These are phyloP conservation scores for Aspergillus brunneoviolaceus DNA, from an alignment of 2,329 filamentous ascomycete species.

Conservation along the genomic window DNA sequence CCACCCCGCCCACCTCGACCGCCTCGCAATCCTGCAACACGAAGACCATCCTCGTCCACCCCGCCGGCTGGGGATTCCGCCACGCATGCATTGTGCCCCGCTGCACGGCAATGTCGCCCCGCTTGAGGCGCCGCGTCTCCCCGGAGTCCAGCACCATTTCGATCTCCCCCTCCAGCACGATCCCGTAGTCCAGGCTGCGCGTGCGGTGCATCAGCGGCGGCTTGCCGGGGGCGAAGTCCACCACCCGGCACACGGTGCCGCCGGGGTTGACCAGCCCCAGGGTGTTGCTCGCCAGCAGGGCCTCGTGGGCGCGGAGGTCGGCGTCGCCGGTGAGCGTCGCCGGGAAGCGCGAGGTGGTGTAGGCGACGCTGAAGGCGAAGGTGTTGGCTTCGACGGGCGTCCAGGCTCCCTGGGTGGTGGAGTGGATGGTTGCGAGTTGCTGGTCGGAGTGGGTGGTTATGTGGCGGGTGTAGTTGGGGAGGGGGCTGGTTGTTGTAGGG, in stretches of 20 bases:
- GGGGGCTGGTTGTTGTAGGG: conserved; percentile 16
- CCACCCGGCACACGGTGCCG: conserved; percentile 35
- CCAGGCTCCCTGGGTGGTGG: conserved; percentile 31
- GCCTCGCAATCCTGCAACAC: conserved; percentile 23
- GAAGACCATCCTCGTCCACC: conserved; percentile 31
- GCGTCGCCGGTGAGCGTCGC: conserved; percentile 46
- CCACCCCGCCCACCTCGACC: conserved; percentile 25
- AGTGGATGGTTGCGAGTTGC: conserved; percentile 38
- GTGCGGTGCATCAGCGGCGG: conserved; percentile 52
- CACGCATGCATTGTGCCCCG: conserved; percentile 42
- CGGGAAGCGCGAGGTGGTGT: conserved; percentile 51
- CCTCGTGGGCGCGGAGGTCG: conserved; percentile 50
- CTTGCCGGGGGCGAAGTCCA: conserved; percentile 40
- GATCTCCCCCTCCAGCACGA: conserved; percentile 53
- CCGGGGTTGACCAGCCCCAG: conserved; percentile 51
- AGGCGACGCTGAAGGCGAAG: conserved; percentile 47
- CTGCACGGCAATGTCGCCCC: conserved; percentile 56
- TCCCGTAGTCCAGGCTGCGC: conserved; percentile 52
- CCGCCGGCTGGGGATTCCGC: conserved; percentile 31
- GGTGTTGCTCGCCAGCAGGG: conserved; percentile 44
- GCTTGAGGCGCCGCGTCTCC: conserved; percentile 44
- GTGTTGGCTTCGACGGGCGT: conserved; percentile 25
- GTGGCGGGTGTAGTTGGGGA: conserved; percentile 31
- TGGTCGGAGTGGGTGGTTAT: conserved; percentile 39
- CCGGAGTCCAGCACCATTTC: conserved; percentile 53